Percentiles rank a stretch among this genome's conserved stretches.
Evolutionary conservation across 805 yeast species (phyloP).

Genomic region (Suhomyces pyralidae): DNA sequence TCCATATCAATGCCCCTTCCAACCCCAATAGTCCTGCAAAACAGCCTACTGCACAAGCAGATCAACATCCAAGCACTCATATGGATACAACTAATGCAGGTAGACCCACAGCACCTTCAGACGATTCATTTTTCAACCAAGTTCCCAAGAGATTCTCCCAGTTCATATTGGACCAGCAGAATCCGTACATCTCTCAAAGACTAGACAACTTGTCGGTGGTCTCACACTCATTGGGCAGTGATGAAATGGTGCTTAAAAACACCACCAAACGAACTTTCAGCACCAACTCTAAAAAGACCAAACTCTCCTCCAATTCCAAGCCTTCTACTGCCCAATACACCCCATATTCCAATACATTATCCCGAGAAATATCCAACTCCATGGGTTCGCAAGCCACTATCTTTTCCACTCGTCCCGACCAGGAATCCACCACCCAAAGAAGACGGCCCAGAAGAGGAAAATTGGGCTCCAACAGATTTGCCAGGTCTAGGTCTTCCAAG

Average conservation of each 20-base stretch:
- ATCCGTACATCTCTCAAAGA: slow-evolving; percentile 16
- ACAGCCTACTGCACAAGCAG: not conserved
- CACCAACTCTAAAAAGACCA: slow-evolving; percentile 2
- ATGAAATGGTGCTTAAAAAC: not conserved
- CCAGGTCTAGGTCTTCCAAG: slow-evolving; percentile 1
- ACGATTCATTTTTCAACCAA: slow-evolving; percentile 23
- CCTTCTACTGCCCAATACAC: slow-evolving; percentile 1
- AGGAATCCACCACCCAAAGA: not conserved
- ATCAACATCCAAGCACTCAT: too few relatives aligned
- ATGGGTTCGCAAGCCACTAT: slow-evolving; percentile 46
- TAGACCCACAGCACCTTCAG: not conserved
- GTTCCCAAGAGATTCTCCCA: slow-evolving; percentile 42
- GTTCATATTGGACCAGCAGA: slow-evolving; percentile 36
- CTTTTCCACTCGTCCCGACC: slow-evolving; percentile 37
- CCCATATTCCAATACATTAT: slow-evolving; percentile 3
- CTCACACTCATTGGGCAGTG: slow-evolving; percentile 10
- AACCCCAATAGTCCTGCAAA: not conserved
- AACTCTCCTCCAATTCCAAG: slow-evolving; percentile 6
- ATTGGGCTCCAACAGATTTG: not conserved
- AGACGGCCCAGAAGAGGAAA: not conserved
- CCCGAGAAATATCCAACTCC: slow-evolving; percentile 32
- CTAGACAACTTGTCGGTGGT: slow-evolving; percentile 19
- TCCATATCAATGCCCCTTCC: not conserved
- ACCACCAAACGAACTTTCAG: not conserved
- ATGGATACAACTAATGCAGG: too few relatives aligned